Percentiles rank a stretch among this genome's conserved stretches.
These are phyloP conservation scores for Colletotrichum aenigma DNA, from an alignment of 2,329 filamentous ascomycete genomes.

Conservation along the genomic window DNA sequence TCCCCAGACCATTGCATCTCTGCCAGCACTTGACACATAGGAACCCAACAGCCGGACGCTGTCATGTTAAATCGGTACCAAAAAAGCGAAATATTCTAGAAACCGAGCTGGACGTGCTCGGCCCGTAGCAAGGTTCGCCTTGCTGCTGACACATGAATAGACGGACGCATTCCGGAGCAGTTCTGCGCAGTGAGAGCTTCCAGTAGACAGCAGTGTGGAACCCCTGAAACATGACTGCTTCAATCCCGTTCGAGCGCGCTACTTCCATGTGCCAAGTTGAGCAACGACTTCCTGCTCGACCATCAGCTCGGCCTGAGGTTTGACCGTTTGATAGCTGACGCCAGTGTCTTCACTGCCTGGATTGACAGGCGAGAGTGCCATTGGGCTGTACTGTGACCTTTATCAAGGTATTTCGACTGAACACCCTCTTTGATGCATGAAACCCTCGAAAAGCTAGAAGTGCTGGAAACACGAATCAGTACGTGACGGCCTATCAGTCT, in stretches of 20 bases:
- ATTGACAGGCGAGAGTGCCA: not conserved
- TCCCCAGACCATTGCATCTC: not conserved
- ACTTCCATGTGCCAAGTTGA: not conserved
- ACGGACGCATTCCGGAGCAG: not conserved
- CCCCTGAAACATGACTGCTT: constrained; percentile 14
- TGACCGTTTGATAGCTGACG: not conserved
- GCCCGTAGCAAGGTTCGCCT: not conserved
- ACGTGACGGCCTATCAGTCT: not conserved
- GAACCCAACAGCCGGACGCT: not conserved
- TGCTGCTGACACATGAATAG: not conserved
- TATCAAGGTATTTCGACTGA: not conserved
- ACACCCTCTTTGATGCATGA: constrained; percentile 18
- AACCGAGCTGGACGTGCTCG: not conserved
- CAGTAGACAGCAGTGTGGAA: not conserved
- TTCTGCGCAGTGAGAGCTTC: not conserved
- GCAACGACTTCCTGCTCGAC: not conserved
- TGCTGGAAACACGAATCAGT: constrained; percentile 16
- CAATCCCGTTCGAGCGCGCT: not conserved
- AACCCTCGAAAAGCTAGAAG: constrained; percentile 18
- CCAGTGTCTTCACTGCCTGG: not conserved
- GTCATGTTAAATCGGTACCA: not conserved
- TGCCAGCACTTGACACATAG: not conserved
- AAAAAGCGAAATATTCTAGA: not conserved
- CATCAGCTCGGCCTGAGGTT: not conserved
- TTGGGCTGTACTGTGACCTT: not conserved